Percentiles rank a stretch among this genome's conserved stretches.
Conservation (phyloP, 2,329 filamentous ascomycete species). For the Mariannaea elegans region DNA sequence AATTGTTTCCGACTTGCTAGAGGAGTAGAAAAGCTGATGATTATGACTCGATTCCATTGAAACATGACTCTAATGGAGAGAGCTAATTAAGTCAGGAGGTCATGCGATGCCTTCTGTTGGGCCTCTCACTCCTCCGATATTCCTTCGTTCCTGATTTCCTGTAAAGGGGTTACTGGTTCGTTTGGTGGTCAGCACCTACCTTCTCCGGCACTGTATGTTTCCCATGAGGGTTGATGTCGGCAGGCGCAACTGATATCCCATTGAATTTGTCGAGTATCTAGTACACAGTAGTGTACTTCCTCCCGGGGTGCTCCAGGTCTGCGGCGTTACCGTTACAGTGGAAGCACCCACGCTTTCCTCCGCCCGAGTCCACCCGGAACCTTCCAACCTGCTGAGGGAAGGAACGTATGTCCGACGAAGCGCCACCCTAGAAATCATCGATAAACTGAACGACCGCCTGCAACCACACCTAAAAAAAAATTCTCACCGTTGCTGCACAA, state of each 20-base stretch:
- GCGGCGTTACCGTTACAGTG: constrained; percentile 17
- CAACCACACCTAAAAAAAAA: not conserved
- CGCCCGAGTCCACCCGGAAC: constrained; percentile 17
- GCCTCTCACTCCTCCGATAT: not conserved
- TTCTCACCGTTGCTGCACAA: not conserved
- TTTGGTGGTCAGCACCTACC: not conserved
- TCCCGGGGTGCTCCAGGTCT: not conserved
- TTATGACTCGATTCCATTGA: constrained; percentile 8
- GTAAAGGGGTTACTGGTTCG: not conserved
- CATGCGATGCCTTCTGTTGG: not conserved
- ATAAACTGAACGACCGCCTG: not conserved
- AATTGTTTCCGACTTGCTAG: too few relatives aligned
- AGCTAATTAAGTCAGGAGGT: not conserved
- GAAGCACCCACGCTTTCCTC: not conserved
- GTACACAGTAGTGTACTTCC: not conserved
- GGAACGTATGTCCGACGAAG: not conserved
- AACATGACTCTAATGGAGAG: not conserved
- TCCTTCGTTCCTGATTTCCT: not conserved
- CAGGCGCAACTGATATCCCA: constrained; percentile 15
- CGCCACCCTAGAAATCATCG: not conserved
- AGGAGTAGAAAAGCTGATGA: constrained; percentile 12
- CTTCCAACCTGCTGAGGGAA: not conserved
- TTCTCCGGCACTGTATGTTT: not conserved
- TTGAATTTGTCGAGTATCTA: not conserved
- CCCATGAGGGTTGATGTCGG: not conserved